Conservation (phyloP, 2,329 filamentous ascomycete genomes). For the Chlorencoelia australis region DNA sequence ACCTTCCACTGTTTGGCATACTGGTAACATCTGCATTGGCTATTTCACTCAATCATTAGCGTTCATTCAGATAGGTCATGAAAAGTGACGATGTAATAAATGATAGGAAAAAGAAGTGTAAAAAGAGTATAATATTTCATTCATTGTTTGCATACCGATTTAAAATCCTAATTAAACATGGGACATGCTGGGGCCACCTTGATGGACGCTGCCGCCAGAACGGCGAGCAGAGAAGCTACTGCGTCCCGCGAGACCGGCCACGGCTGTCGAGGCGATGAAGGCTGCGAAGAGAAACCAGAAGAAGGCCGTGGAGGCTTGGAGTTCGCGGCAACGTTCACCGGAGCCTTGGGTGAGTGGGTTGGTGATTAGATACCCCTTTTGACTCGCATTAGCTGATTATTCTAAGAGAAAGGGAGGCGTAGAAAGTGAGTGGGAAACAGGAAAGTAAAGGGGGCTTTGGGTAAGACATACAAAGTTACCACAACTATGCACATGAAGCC, state of each 20-base stretch:
- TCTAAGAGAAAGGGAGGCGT: too few species aligned
- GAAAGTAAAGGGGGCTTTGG: conserved; percentile 23
- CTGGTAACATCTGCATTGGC: conserved; percentile 16
- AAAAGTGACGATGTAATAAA: too few species aligned
- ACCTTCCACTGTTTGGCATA: conserved; percentile 13
- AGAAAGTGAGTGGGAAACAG: conserved; percentile 43
- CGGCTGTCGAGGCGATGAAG: conserved; percentile 46
- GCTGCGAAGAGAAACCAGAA: conserved; percentile 67
- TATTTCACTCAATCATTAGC: too few species aligned
- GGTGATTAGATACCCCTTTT: conserved; percentile 32
- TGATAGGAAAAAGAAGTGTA: too few species aligned
- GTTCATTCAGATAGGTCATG: too few species aligned
- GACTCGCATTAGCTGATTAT: too few species aligned
- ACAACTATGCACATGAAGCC: conserved; percentile 61
- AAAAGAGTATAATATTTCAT: too few species aligned
- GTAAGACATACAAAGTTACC: conserved; percentile 39
- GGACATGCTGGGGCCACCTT: conserved; percentile 40
- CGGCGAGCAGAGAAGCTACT: conserved; percentile 3
- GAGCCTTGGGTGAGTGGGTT: conserved; percentile 52
- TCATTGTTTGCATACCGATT: too few species aligned
- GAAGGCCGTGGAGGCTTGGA: conserved; percentile 66
- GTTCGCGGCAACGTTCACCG: conserved; percentile 59
- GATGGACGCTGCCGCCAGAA: conserved; percentile 29
- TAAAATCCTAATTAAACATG: conserved; percentile 43
- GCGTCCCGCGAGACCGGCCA: conserved; percentile 24